A percentile compares a stretch with the other conserved stretches of the same genome.
These are phyloP conservation scores for Thalassiosira sp. DNA, from an alignment of 352 stramenopile species.

Conservation along the genomic window DNA sequence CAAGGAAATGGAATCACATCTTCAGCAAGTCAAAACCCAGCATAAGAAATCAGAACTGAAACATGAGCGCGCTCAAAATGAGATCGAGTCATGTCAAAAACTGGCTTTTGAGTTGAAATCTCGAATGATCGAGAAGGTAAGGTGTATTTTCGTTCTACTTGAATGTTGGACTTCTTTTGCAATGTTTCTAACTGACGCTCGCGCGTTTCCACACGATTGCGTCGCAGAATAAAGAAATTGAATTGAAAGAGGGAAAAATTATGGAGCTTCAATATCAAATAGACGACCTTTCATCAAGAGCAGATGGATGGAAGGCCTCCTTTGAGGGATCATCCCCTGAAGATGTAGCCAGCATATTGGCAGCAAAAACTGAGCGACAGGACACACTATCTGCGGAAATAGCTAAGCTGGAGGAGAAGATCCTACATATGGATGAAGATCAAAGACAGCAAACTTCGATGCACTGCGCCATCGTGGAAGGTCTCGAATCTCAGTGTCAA, in stretches of 20 bases:
- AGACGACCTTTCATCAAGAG: slow-evolving; percentile 35
- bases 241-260: slow-evolving; percentile 39
- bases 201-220: not conserved
- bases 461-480: slow-evolving; percentile 49
- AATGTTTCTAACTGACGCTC: not conserved
- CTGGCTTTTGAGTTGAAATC: slow-evolving; percentile 41
- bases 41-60: slow-evolving; percentile 37
- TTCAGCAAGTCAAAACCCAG: slow-evolving; percentile 19
- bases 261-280: slow-evolving; percentile 53
- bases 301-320: slow-evolving; percentile 36
- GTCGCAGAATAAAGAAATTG: slow-evolving; percentile 47
- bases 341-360: slow-evolving; percentile 9
- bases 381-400: slow-evolving; percentile 33
- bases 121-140: slow-evolving; percentile 55
- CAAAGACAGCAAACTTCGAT: slow-evolving; percentile 41
- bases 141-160: not conserved
- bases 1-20: slow-evolving; percentile 18
- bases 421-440: slow-evolving; percentile 40
- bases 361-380: slow-evolving; percentile 23
- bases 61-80: slow-evolving; percentile 29
- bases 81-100: slow-evolving; percentile 42
- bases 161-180: not conserved
- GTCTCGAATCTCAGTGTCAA: slow-evolving; percentile 46
- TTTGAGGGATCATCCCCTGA: slow-evolving; percentile 18
- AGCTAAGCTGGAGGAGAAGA: slow-evolving; percentile 38